These are phyloP conservation scores for Scenedesmus sp. DNA, from an alignment of 163 green algal genomes.

Conservation along the genomic window DNA sequence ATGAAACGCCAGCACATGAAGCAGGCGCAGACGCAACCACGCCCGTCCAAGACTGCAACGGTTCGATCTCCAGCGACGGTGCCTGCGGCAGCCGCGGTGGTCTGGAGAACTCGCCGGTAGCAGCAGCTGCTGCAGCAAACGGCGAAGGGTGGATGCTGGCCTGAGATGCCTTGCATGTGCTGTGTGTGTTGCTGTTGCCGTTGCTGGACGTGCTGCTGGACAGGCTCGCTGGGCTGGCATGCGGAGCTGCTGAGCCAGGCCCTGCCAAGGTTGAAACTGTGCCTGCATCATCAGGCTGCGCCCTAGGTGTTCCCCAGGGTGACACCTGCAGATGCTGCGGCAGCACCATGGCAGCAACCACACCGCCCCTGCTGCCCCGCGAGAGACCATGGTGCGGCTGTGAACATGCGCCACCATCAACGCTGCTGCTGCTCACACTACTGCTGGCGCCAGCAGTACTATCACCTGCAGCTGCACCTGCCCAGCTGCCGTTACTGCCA, in stretches of 20 bases:
- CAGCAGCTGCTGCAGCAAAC: conserved; percentile 12
- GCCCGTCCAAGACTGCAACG: conserved; percentile 19
- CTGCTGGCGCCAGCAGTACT: background rate
- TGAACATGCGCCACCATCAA: background rate
- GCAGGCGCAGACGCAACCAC: background rate
- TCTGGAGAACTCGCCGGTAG: background rate
- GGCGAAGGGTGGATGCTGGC: background rate
- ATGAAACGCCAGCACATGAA: background rate
- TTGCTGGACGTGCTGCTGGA: background rate
- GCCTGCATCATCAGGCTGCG: background rate
- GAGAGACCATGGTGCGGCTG: background rate
- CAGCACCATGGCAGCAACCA: background rate
- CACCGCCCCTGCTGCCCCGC: background rate
- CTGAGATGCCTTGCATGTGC: background rate
- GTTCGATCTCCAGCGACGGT: background rate
- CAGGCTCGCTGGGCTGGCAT: background rate
- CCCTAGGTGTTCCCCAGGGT: background rate
- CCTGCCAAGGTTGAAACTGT: background rate
- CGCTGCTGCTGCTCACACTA: background rate
- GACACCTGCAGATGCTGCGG: background rate
- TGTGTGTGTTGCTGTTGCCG: background rate
- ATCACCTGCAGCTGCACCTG: background rate
- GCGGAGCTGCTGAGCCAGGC: background rate
- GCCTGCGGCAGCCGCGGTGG: background rate
- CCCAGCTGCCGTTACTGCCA: background rate